Evolutionary conservation across 345 rosid species (phyloP).

Genomic region (Heritiera littoralis): DNA sequence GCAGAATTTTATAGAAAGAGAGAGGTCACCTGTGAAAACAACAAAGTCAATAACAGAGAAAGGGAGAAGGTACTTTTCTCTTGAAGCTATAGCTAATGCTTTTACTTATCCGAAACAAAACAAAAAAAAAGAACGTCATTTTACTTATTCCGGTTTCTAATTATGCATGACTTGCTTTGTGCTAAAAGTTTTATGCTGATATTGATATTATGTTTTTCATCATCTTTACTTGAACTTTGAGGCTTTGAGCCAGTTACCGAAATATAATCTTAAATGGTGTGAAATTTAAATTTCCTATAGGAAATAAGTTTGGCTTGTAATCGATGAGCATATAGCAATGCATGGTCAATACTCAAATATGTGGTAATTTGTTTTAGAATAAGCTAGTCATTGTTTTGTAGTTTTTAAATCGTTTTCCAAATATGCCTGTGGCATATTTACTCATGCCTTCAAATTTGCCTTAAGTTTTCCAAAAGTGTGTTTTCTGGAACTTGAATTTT

Average conservation of each 20-base stretch:
- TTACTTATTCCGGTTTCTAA: not conserved
- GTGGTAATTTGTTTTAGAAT: not conserved
- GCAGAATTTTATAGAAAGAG: conserved; percentile 63
- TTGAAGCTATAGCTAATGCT: not conserved
- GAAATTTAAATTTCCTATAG: not conserved
- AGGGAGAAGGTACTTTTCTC: conserved; percentile 60
- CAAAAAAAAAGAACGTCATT: not conserved
- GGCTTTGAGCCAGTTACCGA: no score
- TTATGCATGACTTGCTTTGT: not conserved
- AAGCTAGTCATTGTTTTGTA: no score
- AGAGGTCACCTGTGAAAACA: conserved; percentile 53
- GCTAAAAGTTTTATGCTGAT: not conserved
- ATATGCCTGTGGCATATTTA: no score
- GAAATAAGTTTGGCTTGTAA: not conserved
- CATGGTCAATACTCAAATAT: not conserved
- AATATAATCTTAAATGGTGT: not conserved
- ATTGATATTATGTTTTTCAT: not conserved
- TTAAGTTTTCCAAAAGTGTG: not conserved
- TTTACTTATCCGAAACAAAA: not conserved
- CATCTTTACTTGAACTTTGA: not conserved
- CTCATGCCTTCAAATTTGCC: not conserved
- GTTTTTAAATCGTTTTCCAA: no score
- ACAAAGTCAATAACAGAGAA: conserved; percentile 64
- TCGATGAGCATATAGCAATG: not conserved
- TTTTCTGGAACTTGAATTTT: not conserved